Evolutionary conservation across 2,329 filamentous ascomycete species (phyloP), one percentile per base, ranked within the genome.

Genomic region (Arthroderma uncinatum): DNA sequence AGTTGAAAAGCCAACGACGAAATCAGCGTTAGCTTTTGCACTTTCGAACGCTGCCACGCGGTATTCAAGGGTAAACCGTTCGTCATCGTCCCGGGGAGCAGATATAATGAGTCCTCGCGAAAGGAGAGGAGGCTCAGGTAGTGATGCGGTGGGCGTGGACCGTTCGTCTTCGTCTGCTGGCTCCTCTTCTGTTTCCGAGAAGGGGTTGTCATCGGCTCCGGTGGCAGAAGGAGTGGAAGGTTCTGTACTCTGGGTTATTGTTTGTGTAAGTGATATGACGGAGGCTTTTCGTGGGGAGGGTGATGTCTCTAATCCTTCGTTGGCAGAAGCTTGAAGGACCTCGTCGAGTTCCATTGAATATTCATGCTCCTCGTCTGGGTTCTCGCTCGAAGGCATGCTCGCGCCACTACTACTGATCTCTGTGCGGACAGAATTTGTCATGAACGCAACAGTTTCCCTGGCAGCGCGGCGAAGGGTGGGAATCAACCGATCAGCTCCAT

Each of bases 231-330:
- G 58, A 33, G 62, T 56, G 19, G 67, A 68, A 23, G 65, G 62
- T 53, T 71, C 69, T 25, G 69, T 68, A 28, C 70, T 67, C 56
- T 71, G 66, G 25, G 67, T 67, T 57, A 72, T 69, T 3, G 71
- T 72, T 39, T 70, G 70, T 2, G 71, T 74, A 50, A 74, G 67
- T 7, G 72, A 74, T 50, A 74, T 74, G 12, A 71, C 72, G 14
- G 71, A 74, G 16, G 63, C 65, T 63, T 73, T 73, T 50, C 71
- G 65, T 34, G 64, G 63, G 9, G 44, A 48, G 64, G 59, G 54
- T 34, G 40, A 28, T 50, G 37, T n/a, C n/a, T 19, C 25, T 55
- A 40, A 28, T 36, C 21, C 44, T 28, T 48, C 44, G 14, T 9
- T 48, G 44, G 23, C 44, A 48, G 44, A 48, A 14, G 14, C 44